Base-by-base conservation (phyloP, 306 rosid species). In the Argentina anserina region DNA sequence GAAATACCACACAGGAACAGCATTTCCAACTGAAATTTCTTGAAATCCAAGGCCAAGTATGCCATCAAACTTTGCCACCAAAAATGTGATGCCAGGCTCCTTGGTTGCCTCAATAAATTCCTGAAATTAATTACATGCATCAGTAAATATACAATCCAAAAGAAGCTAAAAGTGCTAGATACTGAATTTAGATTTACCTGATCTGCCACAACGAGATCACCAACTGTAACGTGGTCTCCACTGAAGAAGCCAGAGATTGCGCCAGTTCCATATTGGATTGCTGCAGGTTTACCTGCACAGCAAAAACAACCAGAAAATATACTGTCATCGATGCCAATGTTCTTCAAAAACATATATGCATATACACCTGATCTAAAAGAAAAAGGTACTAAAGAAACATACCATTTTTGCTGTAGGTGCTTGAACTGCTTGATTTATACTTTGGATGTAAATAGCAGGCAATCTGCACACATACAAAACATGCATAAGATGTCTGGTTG, bases 21-120 rank as follows among this genome's bases (percentile, higher is more conserved):
- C 84, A 39, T 77, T 29, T 71, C 84, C 87, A 45, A 84, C 87
- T 21, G 87, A 84, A 37, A 80, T 84, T 80, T 84, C 87, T 77
- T 80, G 82, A 71, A 84, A 84, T 64, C 87, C 87, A 80, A 84
- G 87, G 33, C 87, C 87, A 66, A 84, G 82, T 58, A 84, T 84
- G 39, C 87, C 87, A 77, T 84, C 87, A 75, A 84, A 84, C 74
- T 84, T 84, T 28, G 85, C 87, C 9, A 74, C 78, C 80, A 84
- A 14, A 39, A 84, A 84, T 40, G 87, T 83, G 67, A 86, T 17
- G 75, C 90, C 62, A 11, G 90, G 87, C 47, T 86, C 90, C 70
- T 69, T 86, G 31, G 87, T 83, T 65, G 90, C 87, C 84, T 86
- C 90, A 3, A 86, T 86, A 72, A 86, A 86, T 70, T 75, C 90